These are phyloP conservation scores for Teunomyces gatunensis DNA, from an alignment of 805 yeast species.

Conservation along the genomic window DNA sequence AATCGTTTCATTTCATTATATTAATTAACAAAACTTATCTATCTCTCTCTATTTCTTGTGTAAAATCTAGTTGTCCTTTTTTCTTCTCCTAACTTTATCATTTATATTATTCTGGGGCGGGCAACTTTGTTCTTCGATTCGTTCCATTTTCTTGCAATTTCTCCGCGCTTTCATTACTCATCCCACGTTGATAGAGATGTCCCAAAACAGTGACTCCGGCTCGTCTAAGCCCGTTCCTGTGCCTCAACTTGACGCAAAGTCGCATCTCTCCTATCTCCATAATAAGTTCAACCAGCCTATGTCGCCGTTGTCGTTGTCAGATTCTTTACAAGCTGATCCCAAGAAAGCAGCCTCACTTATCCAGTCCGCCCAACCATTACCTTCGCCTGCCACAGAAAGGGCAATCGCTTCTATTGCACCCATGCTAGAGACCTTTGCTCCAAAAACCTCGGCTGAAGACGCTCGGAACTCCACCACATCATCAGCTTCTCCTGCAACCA, in stretches of 20 bases:
- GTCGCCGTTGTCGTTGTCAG: constrained; percentile 32
- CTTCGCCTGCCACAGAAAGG: constrained; percentile 39
- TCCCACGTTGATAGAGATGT: background rate
- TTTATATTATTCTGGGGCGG: background rate
- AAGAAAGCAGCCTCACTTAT: background rate
- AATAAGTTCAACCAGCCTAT: constrained; percentile 27
- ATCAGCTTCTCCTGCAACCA: constrained; percentile 10
- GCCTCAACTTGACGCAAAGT: background rate
- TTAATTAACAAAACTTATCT: too few species aligned
- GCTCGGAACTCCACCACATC: constrained; percentile 23
- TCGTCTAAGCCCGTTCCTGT: constrained; percentile 1
- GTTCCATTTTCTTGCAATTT: background rate
- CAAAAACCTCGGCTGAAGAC: constrained; percentile 55
- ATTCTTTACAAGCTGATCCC: constrained; percentile 1
- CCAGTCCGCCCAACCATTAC: constrained; percentile 10
- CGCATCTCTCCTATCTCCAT: constrained; percentile 1
- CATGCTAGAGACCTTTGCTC: constrained; percentile 67
- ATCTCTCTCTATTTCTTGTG: too few species aligned
- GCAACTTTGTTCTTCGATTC: background rate
- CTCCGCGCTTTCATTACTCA: background rate
- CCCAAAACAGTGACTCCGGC: constrained; percentile 1
- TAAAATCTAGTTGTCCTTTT: background rate
- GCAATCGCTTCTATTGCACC: constrained; percentile 84
- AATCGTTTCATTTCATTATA: too few species aligned
- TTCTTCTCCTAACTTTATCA: background rate